Base-by-base conservation (phyloP, 345 rosid species). In the Arabis alpina region DNA sequence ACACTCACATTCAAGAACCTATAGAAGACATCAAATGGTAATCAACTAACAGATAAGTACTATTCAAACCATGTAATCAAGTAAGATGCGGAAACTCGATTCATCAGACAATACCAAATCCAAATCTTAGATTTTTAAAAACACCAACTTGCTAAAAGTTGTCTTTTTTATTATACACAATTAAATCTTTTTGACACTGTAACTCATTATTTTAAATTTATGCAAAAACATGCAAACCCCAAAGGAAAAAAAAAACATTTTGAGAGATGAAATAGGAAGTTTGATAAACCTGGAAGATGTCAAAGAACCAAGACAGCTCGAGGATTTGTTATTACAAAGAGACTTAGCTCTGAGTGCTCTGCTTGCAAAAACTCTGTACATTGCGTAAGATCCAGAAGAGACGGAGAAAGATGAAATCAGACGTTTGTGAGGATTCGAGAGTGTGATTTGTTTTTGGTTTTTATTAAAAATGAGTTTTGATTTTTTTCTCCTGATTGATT, bases 331-430 rank as follows among this genome's bases (percentile, higher is more conserved):
- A 70, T 53, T 42, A 70, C 0, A 80, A 67, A 81, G 66, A 68
- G 83, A 84, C 58, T 77, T 66, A 62, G 73, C 71, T 80, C 84
- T 76, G 4, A 83, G 42, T 52, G 57, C 81, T 64, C 76, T 53
- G 76, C 68, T 59, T 44, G 63, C 74, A 11, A 82, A 56, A 55
- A 76, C 65, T 76, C 82, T 83, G 73, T 81, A 63, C 95, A 86
- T 86, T 58, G 63, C 55, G 42, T 73, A 63, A 50, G 79, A 70
- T 76, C 61, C 44, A 76, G 36, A 54, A 55, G 75, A 32, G 55
- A 44, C 62, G 49, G 61, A 66, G 68, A 51, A 52, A 52, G 61
- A 68, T 50, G 57, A 53, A 37, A 59, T 34, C 8, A 14, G 54
- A 66, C 50, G 37, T 43, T 32, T 15, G 19, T 15, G 54, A 51